Conservation (phyloP, 2,329 filamentous ascomycete genomes). For the Alternaria alternata region DNA sequence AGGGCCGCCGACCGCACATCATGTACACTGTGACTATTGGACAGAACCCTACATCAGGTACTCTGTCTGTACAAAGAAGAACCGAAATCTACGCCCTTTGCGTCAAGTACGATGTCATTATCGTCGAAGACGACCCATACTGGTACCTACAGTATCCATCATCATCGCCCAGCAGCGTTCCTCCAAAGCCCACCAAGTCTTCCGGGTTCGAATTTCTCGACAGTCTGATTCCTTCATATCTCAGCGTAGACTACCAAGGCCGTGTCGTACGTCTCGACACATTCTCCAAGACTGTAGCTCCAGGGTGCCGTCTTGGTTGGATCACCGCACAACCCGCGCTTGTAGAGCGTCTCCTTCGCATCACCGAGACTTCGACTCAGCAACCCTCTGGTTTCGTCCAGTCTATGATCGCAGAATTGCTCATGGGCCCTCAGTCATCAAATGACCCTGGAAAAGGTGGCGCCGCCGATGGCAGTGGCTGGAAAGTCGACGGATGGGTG, state of each 20-base stretch:
- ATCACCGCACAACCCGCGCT: slow-evolving; percentile 83
- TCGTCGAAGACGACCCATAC: slow-evolving; percentile 94
- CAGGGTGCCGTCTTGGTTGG: slow-evolving; percentile 90
- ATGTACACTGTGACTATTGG: slow-evolving; percentile 93
- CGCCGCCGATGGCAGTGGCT: slow-evolving; percentile 65
- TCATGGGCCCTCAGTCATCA: slow-evolving; percentile 74
- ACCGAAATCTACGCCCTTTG: slow-evolving; percentile 83
- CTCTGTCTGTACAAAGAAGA: slow-evolving; percentile 75
- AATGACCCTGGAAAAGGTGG: slow-evolving; percentile 57
- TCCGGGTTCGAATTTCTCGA: slow-evolving; percentile 81
- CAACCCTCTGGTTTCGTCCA: slow-evolving; percentile 92
- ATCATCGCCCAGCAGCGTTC: slow-evolving; percentile 56
- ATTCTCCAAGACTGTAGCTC: slow-evolving; percentile 91
- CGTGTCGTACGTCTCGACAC: slow-evolving; percentile 90
- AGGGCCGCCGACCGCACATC: slow-evolving; percentile 79
- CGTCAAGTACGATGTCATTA: slow-evolving; percentile 85
- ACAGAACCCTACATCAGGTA: slow-evolving; percentile 85
- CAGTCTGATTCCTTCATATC: slow-evolving; percentile 81
- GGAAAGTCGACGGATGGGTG: slow-evolving; percentile 87
- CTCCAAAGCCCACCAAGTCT: slow-evolving; percentile 56
- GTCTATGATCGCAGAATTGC: slow-evolving; percentile 76
- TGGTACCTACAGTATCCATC: slow-evolving; percentile 93
- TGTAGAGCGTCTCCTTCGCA: slow-evolving; percentile 75
- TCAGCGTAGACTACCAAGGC: slow-evolving; percentile 83
- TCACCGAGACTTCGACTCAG: slow-evolving; percentile 80